These are phyloP conservation scores for Butyriboletus loyo DNA, from an alignment of 768 basidiomycete species.

Conservation along the genomic window DNA sequence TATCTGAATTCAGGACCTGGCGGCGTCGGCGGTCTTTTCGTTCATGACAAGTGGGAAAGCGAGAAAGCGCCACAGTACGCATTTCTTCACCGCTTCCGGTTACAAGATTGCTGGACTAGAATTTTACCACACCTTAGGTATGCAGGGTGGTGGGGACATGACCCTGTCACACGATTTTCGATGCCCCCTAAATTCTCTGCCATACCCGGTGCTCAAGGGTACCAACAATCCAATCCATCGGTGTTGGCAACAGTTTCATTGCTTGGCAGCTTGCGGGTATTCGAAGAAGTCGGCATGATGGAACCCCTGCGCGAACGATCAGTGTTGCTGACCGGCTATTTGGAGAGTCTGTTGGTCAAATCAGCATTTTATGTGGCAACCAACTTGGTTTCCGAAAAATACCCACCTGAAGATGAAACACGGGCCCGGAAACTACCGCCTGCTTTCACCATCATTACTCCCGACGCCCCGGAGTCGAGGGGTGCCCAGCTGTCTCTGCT, in stretches of 20 bases:
- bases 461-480: conserved; percentile 57
- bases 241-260: conserved; percentile 77
- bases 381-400: conserved; percentile 30
- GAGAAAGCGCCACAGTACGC: conserved; percentile 61
- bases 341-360: conserved; percentile 60
- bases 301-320: conserved; percentile 64
- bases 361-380: conserved; percentile 64
- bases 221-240: conserved; percentile 94
- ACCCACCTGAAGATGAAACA: conserved; percentile 22
- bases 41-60: conserved; percentile 80
- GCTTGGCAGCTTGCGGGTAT: conserved; percentile 77
- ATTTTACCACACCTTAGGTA: conserved; percentile 47
- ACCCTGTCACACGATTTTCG: conserved; percentile 78
- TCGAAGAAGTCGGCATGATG: conserved; percentile 79
- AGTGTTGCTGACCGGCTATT: conserved; percentile 60
- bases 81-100: conserved; percentile 10
- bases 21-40: conserved; percentile 91
- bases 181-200: conserved; percentile 86
- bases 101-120: conserved; percentile 2
- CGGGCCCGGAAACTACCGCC: conserved; percentile 10
- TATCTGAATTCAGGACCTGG: conserved; percentile 97
- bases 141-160: conserved; percentile 99
- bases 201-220: conserved; percentile 88
- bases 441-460: conserved; percentile 94
- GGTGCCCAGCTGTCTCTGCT: conserved; percentile 88